A percentile compares a stretch with the other conserved stretches of the same genome.
These are phyloP conservation scores for Coemansia sp. DNA, from an alignment of 192 early-diverging fungal species.

Conservation along the genomic window DNA sequence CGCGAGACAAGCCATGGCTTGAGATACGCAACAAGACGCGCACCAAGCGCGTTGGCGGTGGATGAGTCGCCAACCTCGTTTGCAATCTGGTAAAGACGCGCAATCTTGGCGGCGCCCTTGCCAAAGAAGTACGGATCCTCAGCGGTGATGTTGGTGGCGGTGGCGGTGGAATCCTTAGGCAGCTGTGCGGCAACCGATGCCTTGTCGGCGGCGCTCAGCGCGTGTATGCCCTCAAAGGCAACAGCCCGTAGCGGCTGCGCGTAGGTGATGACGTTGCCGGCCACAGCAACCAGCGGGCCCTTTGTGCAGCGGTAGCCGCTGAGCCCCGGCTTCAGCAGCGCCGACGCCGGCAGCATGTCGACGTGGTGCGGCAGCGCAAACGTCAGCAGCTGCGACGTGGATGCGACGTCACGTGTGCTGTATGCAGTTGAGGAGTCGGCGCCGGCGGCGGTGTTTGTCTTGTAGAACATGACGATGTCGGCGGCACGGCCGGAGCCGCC, in stretches of 20 bases:
- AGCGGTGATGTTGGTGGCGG: constrained; percentile 26
- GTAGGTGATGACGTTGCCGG: constrained; percentile 52
- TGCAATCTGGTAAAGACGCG: constrained; percentile 56
- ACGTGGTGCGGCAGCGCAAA: constrained; percentile 57
- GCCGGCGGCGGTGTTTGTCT: constrained; percentile 41
- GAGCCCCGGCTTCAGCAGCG: constrained; percentile 15
- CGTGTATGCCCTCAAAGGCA: constrained; percentile 30
- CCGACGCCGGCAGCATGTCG: constrained; percentile 17
- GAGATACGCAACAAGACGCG: constrained; percentile 17
- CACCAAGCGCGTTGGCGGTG: constrained; percentile 11
- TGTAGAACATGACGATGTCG: constrained; percentile 42
- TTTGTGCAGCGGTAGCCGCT: constrained; percentile 54
- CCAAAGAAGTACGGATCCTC: constrained; percentile 60
- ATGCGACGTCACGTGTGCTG: constrained; percentile 8
- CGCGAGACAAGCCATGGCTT: constrained; percentile 39
- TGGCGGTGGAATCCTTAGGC: constrained; percentile 24
- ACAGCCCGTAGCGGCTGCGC: constrained; percentile 42
- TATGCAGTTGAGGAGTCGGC: constrained; percentile 19
- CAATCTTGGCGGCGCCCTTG: constrained; percentile 52
- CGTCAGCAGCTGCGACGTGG: constrained; percentile 39
- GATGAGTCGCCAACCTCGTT: constrained; percentile 40
- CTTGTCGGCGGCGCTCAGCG: constrained; percentile 25
- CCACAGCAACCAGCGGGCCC: constrained; percentile 54
- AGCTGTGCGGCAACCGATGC: constrained; percentile 38
- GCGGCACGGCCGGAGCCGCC: constrained; percentile 25